These are phyloP conservation scores for Themeda triandra DNA, from an alignment of 176 grass and related monocot genomes.

Conservation along the genomic window DNA sequence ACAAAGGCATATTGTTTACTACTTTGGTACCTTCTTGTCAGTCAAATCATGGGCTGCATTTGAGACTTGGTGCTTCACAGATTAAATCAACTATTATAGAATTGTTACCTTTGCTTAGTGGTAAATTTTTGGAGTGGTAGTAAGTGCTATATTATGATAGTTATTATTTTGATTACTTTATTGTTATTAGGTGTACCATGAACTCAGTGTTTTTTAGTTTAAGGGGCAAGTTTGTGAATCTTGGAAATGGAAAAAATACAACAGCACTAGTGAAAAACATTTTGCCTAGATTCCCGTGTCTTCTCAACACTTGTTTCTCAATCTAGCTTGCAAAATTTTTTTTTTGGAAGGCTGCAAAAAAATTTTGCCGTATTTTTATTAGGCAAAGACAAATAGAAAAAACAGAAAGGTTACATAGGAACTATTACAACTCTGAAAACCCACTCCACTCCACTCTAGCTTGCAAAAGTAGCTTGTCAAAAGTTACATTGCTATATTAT, in stretches of 20 bases:
- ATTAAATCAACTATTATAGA: background rate
- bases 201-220: background rate
- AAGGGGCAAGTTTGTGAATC: background rate
- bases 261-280: background rate
- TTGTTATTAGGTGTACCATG: background rate
- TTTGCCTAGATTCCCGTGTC: background rate
- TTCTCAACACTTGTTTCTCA: background rate
- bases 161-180: background rate
- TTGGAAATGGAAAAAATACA: background rate
- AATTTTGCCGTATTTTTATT: too few species aligned
- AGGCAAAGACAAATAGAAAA: too few species aligned
- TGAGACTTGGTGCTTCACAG: background rate
- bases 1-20: background rate
- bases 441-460: too few species aligned
- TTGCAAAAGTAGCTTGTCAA: background rate
- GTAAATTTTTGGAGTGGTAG: background rate
- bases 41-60: background rate
- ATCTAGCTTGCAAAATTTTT: too few species aligned
- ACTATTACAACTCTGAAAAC: too few species aligned
- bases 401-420: too few species aligned
- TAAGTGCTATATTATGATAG: background rate
- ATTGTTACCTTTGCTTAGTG: background rate
- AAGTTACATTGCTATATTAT: background rate
- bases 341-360: too few species aligned
- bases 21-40: background rate